Evolutionary conservation across 2,329 filamentous ascomycete species (phyloP).

Genomic region (Botrytis byssoidea): DNA sequence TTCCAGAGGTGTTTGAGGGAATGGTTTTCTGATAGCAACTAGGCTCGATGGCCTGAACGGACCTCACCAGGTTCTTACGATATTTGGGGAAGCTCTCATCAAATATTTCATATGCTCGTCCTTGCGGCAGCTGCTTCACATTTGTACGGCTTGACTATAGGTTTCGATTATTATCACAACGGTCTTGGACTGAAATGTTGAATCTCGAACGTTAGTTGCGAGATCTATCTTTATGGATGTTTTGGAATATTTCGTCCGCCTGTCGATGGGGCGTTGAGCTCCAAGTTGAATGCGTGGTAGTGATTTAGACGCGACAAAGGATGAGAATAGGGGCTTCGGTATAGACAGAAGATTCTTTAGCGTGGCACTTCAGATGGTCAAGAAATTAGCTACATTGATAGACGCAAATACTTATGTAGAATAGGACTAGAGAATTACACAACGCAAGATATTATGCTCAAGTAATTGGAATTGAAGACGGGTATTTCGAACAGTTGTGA

Average conservation of each 20-base stretch:
- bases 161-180: conserved; percentile 82
- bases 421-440: neutral
- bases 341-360: neutral
- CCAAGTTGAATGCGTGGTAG: too few species aligned
- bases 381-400: neutral
- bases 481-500: neutral
- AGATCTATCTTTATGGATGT: neutral
- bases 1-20: neutral
- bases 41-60: conserved; percentile 81
- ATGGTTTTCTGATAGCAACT: conserved; percentile 24
- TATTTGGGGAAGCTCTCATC: conserved; percentile 89
- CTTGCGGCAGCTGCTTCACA: conserved; percentile 79
- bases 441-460: neutral
- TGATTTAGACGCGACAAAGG: neutral
- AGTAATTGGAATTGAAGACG: too few species aligned
- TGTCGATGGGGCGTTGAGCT: too few species aligned
- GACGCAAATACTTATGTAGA: neutral
- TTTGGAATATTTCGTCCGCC: neutral
- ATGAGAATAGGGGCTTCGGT: neutral
- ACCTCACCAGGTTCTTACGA: conserved; percentile 77
- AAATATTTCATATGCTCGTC: conserved; percentile 92
- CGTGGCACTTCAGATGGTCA: neutral
- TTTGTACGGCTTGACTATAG: conserved; percentile 74
- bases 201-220: neutral
- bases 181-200: conserved; percentile 35